Percentiles rank a stretch among this genome's conserved stretches.
Conservation (phyloP, 108 stramenopile species). For the Aureococcus anophagefferens region DNA sequence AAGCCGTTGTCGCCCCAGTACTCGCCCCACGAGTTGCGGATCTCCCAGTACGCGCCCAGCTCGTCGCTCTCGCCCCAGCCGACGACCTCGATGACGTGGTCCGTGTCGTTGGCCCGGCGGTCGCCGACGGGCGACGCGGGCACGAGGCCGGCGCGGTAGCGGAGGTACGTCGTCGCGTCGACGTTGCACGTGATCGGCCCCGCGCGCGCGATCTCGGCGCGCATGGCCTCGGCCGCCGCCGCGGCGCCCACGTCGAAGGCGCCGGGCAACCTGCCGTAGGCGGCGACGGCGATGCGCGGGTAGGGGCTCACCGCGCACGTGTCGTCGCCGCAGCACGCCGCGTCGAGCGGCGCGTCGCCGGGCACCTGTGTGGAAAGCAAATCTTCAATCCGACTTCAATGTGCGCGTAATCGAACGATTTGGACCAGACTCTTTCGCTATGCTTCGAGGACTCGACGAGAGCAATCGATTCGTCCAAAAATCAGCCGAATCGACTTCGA, state of each 20-base stretch:
- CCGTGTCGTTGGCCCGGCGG: background rate
- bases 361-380: background rate
- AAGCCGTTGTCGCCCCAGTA: slow-evolving; percentile 31
- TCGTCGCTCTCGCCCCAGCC: slow-evolving; percentile 25
- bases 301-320: background rate
- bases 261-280: background rate
- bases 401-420: too few species aligned
- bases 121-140: background rate
- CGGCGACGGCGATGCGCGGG: background rate
- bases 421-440: too few species aligned
- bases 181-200: slow-evolving; percentile 27
- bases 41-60: slow-evolving; percentile 22
- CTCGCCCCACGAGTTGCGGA: slow-evolving; percentile 27
- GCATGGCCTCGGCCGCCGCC: slow-evolving; percentile 9
- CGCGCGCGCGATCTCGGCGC: slow-evolving; percentile 18
- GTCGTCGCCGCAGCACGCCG: background rate
- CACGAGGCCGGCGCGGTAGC: slow-evolving; percentile 7
- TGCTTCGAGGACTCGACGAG: too few species aligned
- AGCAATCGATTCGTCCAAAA: too few species aligned
- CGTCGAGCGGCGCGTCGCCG: background rate
- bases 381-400: too few species aligned
- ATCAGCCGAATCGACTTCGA: too few species aligned
- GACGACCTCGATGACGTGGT: slow-evolving; percentile 21
- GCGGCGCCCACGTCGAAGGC: background rate
- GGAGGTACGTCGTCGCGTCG: slow-evolving; percentile 15